Evolutionary conservation across 2,329 filamentous ascomycete genomes (phyloP).

Genomic region (Magnaporthiopsis rhizophila): DNA sequence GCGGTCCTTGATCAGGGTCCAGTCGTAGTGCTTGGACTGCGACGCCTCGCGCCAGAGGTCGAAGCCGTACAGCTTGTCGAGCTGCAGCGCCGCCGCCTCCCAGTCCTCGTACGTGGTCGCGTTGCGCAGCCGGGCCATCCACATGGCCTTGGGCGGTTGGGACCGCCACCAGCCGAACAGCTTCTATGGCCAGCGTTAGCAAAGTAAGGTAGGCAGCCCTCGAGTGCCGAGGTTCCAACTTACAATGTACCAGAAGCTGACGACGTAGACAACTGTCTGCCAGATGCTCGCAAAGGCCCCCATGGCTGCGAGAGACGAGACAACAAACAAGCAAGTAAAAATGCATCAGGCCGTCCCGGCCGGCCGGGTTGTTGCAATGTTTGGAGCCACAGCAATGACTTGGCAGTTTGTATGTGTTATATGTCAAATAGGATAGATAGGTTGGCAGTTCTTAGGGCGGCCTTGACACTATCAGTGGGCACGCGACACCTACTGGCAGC

Average conservation of each 20-base stretch:
- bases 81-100: slow-evolving; percentile 72
- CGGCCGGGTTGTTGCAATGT: neutral
- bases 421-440: neutral
- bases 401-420: no score
- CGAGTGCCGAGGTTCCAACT: neutral
- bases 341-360: neutral
- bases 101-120: slow-evolving; percentile 75
- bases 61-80: slow-evolving; percentile 75
- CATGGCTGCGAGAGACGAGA: neutral
- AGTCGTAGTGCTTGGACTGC: slow-evolving; percentile 74
- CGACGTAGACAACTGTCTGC: slow-evolving; percentile 2
- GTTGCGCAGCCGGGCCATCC: slow-evolving; percentile 56
- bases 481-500: neutral
- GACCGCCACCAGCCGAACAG: slow-evolving; percentile 1
- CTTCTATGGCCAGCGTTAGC: neutral
- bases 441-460: no score
- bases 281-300: neutral
- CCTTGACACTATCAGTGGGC: neutral
- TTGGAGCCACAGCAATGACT: neutral
- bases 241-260: slow-evolving; percentile 3
- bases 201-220: no score
- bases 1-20: slow-evolving; percentile 71
- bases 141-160: slow-evolving; percentile 27
- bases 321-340: neutral
- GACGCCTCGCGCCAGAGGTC: slow-evolving; percentile 47